These are phyloP conservation scores for Phaffomyces antillensis DNA, from an alignment of 805 yeast genomes.

Conservation along the genomic window DNA sequence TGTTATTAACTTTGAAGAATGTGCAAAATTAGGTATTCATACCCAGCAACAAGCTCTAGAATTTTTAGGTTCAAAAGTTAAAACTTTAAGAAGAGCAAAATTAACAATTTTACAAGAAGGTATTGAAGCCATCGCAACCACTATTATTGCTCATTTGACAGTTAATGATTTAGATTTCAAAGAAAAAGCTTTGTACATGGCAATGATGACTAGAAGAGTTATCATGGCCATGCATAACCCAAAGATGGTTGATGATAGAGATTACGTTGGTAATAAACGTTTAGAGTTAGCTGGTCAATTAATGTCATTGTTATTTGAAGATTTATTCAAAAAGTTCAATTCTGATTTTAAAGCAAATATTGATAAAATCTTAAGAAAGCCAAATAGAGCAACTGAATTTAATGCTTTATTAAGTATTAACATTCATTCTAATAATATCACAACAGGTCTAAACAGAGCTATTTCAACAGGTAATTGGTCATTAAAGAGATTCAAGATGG, in stretches of 20 bases:
- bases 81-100: constrained; percentile 88
- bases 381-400: constrained; percentile 90
- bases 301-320: constrained; percentile 92
- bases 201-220: constrained; percentile 94
- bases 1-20: constrained; percentile 90
- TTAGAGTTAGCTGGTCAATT: constrained; percentile 95
- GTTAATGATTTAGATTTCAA: constrained; percentile 81
- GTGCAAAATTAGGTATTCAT: constrained; percentile 73
- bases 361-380: constrained; percentile 89
- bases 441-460: constrained; percentile 92
- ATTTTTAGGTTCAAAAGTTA: constrained; percentile 84
- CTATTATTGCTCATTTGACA: constrained; percentile 90
- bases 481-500: constrained; percentile 97
- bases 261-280: constrained; percentile 96
- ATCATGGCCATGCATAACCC: constrained; percentile 94
- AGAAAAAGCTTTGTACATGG: constrained; percentile 90
- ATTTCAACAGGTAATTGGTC: constrained; percentile 99
- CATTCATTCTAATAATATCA: constrained; percentile 87
- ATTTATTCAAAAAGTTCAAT: constrained; percentile 93
- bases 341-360: constrained; percentile 90
- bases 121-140: constrained; percentile 91
- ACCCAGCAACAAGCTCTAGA: constrained; percentile 94
- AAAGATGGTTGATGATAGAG: constrained; percentile 95
- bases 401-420: constrained; percentile 87
- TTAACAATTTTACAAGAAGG: constrained; percentile 85